A percentile compares a stretch with the other conserved stretches of the same genome.
Conservation (phyloP, 495 filamentous ascomycete species). For the Daldinia decipiens region DNA sequence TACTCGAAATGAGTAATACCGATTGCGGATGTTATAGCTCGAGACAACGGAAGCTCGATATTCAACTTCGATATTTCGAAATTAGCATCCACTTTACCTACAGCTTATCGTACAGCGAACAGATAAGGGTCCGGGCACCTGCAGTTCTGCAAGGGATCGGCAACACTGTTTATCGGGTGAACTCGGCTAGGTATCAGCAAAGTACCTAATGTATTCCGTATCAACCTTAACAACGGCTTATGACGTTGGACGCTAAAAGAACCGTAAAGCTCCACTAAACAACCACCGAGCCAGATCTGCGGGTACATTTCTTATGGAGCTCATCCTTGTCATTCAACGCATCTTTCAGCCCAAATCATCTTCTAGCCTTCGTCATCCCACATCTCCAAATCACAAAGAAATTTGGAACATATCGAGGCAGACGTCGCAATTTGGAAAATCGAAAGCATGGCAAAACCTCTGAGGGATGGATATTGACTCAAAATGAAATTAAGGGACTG, state of each 20-base stretch:
- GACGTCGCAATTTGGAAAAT: slow-evolving; percentile 18
- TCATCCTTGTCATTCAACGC: background rate
- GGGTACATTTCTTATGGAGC: slow-evolving; percentile 20
- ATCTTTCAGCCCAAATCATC: background rate
- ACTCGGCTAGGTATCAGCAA: slow-evolving; percentile 1
- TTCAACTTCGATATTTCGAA: slow-evolving; percentile 1
- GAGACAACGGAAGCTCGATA: background rate
- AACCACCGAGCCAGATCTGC: slow-evolving; percentile 27
- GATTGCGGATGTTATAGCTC: background rate
- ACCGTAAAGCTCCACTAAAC: slow-evolving; percentile 13
- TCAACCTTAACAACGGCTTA: slow-evolving; percentile 2
- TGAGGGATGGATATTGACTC: background rate
- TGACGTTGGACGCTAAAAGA: slow-evolving; percentile 4
- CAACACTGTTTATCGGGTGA: background rate
- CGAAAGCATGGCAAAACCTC: background rate
- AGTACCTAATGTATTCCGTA: too few relatives aligned
- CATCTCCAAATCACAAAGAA: slow-evolving; percentile 9
- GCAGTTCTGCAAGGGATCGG: slow-evolving; percentile 4
- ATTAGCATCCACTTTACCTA: background rate
- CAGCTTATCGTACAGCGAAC: background rate
- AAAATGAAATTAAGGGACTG: slow-evolving; percentile 23
- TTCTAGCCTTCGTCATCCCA: slow-evolving; percentile 13
- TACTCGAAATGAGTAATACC: background rate
- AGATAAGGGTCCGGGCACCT: background rate
- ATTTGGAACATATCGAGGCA: slow-evolving; percentile 7